phyloP scores from a whole-genome alignment of 768 basidiomycete genomes.

The Russula sp. region DNA sequence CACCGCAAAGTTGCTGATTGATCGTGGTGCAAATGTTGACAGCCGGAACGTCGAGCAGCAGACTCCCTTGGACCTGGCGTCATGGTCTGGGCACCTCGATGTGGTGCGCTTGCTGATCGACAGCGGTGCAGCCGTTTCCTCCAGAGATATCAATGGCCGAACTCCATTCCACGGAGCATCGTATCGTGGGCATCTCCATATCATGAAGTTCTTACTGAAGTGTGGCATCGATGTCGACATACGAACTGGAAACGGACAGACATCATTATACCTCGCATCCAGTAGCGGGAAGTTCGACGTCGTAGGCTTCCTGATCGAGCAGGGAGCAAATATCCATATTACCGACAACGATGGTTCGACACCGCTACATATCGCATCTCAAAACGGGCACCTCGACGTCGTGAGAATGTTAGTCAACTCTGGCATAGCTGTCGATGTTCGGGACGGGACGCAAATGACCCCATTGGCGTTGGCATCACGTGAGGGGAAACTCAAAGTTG shows the following conservation, averaged over 20 bases:
- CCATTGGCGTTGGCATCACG: background rate
- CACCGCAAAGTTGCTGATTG: background rate
- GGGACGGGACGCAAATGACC: background rate
- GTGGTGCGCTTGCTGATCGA: background rate
- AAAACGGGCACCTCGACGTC: background rate
- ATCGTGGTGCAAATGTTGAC: background rate
- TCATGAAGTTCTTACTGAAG: too few species aligned
- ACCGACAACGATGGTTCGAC: too few species aligned
- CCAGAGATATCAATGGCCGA: background rate
- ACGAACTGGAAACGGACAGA: too few species aligned
- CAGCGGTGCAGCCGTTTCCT: background rate
- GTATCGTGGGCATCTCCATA: too few species aligned
- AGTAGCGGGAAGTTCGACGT: too few species aligned
- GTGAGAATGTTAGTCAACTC: background rate
- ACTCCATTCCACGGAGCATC: background rate
- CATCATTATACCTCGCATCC: too few species aligned
- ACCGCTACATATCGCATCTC: too few species aligned
- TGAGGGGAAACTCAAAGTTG: background rate
- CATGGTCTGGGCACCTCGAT: background rate
- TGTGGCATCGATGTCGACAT: too few species aligned
- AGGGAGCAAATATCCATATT: too few species aligned
- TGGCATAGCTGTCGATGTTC: background rate
- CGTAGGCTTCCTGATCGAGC: too few species aligned
- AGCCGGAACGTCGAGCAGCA: background rate
- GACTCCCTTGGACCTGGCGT: background rate